Evolutionary conservation across 208 protist genomes (phyloP).

Genomic region (Phytomonas sp.): DNA sequence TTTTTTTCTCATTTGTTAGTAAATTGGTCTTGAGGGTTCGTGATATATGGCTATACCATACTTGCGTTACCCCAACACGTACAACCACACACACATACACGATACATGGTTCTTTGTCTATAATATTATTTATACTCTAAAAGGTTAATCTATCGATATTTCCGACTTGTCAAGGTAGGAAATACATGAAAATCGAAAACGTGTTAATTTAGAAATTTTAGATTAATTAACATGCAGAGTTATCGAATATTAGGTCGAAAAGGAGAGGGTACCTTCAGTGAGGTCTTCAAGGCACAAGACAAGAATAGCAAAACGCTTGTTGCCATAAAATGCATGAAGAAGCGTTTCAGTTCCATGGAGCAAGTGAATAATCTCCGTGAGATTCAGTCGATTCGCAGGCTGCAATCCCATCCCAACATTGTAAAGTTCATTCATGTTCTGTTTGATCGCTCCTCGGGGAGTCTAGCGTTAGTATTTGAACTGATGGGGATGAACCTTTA

Average conservation of each 20-base stretch:
- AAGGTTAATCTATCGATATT: background rate
- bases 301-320: conserved; percentile 86
- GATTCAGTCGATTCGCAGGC: conserved; percentile 90
- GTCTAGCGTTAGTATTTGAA: conserved; percentile 95
- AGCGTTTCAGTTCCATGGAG: conserved; percentile 86
- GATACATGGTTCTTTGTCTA: background rate
- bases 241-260: conserved; percentile 94
- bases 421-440: conserved; percentile 94
- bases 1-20: background rate
- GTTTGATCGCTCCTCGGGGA: conserved; percentile 86
- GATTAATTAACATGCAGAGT: conserved; percentile 56
- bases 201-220: background rate
- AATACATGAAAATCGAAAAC: background rate
- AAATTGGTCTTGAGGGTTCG: background rate
- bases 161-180: background rate
- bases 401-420: conserved; percentile 93
- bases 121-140: background rate
- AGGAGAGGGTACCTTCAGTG: conserved; percentile 96
- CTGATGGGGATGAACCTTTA: conserved; percentile 98
- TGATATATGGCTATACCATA: background rate
- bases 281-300: conserved; percentile 94
- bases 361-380: conserved; percentile 96
- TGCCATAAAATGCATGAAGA: conserved; percentile 98
- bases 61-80: background rate
- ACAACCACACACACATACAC: background rate